Evolutionary conservation across 78 protist genomes (phyloP).

Genomic region (Protostelium mycophagum): DNA sequence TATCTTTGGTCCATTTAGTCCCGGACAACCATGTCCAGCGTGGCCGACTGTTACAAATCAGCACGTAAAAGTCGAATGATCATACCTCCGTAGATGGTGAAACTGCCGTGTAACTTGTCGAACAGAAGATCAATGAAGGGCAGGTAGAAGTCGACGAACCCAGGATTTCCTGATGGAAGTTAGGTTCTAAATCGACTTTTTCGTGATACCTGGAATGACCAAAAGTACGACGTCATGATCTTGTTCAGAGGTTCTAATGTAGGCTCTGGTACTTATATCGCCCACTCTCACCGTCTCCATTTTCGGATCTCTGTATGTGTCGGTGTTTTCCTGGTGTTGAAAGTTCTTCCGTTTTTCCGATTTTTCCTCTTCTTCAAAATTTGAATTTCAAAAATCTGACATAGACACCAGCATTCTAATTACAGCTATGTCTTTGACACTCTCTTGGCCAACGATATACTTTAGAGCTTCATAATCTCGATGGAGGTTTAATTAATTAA

Average conservation of each 20-base stretch:
- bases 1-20: slow-evolving; percentile 15
- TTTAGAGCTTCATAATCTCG: no score
- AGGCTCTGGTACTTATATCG: not conserved
- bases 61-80: not conserved
- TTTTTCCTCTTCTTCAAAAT: no score
- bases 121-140: slow-evolving; percentile 28
- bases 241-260: not conserved
- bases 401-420: no score
- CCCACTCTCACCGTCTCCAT: not conserved
- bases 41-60: slow-evolving; percentile 21
- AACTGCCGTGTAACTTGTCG: not conserved
- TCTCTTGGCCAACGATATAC: no score
- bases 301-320: not conserved
- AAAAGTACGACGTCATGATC: not conserved
- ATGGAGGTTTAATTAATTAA: no score
- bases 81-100: slow-evolving; percentile 24
- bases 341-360: no score
- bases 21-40: slow-evolving; percentile 44
- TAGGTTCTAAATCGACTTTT: not conserved
- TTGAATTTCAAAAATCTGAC: no score
- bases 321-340: not conserved
- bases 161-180: slow-evolving; percentile 51
- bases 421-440: no score
- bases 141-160: slow-evolving; percentile 27
- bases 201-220: not conserved